A percentile compares a stretch with the other conserved stretches of the same genome.
These are phyloP conservation scores for Zymoseptoria ardabiliae DNA, from an alignment of 2,329 filamentous ascomycete genomes.

Conservation along the genomic window DNA sequence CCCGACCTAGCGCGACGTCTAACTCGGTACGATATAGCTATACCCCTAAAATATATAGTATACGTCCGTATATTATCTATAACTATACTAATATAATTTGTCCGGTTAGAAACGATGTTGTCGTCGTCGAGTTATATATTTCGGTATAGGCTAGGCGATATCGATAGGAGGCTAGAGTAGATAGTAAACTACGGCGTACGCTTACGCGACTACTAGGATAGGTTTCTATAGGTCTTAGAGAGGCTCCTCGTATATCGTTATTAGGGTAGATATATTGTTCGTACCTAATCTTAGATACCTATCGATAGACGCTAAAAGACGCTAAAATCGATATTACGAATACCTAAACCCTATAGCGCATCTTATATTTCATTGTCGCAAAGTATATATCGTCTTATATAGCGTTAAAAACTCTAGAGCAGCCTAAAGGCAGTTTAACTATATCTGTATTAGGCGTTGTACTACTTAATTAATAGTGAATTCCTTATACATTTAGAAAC, in stretches of 20 bases:
- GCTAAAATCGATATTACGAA: not conserved
- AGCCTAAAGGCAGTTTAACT: too few relatives aligned
- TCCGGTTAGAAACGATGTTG: too few relatives aligned
- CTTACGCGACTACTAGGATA: not conserved
- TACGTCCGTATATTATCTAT: too few relatives aligned
- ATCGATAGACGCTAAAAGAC: not conserved
- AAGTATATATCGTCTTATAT: not conserved
- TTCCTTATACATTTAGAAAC: not conserved
- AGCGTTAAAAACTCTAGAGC: too few relatives aligned
- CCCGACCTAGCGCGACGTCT: too few relatives aligned
- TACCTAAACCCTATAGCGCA: not conserved
- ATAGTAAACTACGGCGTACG: not conserved
- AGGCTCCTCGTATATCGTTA: not conserved
- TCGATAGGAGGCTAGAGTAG: too few relatives aligned
- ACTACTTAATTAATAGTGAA: not conserved
- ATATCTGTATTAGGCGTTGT: not conserved
- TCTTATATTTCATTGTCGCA: not conserved
- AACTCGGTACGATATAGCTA: too few relatives aligned
- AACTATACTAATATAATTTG: too few relatives aligned
- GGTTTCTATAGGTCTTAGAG: not conserved
- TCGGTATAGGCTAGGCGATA: too few relatives aligned
- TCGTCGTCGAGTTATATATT: too few relatives aligned
- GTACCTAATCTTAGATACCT: not conserved
- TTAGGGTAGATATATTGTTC: not conserved
- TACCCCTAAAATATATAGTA: too few relatives aligned